Evolutionary conservation across 2,329 filamentous ascomycete genomes (phyloP).

Genomic region (Penicillium crustosum): DNA sequence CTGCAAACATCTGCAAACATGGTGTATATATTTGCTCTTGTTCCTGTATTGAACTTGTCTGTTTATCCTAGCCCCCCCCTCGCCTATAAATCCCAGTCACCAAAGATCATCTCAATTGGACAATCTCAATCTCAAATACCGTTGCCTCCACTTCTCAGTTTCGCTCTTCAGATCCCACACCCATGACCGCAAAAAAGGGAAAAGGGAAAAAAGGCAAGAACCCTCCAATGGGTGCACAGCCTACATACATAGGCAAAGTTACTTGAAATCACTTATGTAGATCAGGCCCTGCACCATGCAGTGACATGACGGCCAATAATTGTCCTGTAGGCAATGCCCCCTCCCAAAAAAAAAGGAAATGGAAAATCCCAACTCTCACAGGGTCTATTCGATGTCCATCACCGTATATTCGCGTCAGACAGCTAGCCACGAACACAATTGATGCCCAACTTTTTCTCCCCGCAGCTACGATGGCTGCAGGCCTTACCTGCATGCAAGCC

Average conservation of each 20-base stretch:
- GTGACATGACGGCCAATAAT: not conserved
- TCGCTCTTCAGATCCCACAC: not conserved
- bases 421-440: slow-evolving; percentile 6
- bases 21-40: not conserved
- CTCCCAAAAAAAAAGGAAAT: not conserved
- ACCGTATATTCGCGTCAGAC: not conserved
- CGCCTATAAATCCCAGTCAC: not conserved
- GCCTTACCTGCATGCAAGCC: slow-evolving; percentile 9
- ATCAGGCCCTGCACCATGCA: slow-evolving; percentile 1
- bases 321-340: not conserved
- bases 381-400: not conserved
- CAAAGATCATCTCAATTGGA: not conserved
- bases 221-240: not conserved
- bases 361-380: not conserved
- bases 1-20: not conserved
- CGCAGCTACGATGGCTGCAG: not conserved
- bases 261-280: not conserved
- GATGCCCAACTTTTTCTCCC: slow-evolving; percentile 9
- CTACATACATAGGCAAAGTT: not conserved
- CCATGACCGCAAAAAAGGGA: not conserved
- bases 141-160: not conserved
- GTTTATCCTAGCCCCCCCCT: not conserved
- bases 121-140: not conserved
- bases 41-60: not conserved
- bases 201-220: not conserved